phyloP scores from a whole-genome alignment of 2,329 filamentous ascomycete species.

The Trichoderma sp. region DNA sequence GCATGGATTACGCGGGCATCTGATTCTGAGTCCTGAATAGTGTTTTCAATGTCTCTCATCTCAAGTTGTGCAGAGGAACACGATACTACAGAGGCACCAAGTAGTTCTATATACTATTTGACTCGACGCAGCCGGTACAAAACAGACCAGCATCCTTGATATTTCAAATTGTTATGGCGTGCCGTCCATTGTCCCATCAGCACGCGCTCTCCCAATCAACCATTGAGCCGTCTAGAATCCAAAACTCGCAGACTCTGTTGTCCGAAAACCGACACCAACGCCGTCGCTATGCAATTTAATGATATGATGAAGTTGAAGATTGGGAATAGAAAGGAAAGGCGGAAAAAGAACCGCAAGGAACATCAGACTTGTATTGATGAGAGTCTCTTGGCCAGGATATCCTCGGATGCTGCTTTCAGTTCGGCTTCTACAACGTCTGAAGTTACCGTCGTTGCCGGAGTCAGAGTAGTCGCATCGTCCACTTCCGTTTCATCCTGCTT shows the following conservation, averaged over 20 bases:
- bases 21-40: neutral
- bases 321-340: neutral
- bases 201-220: neutral
- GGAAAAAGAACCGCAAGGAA: neutral
- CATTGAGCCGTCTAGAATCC: neutral
- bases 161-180: neutral
- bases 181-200: neutral
- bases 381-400: neutral
- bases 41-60: neutral
- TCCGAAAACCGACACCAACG: conserved; percentile 26
- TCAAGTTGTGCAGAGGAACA: neutral
- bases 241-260: neutral
- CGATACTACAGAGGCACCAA: neutral
- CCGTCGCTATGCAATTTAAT: conserved; percentile 34
- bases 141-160: neutral
- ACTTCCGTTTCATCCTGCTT: conserved; percentile 5
- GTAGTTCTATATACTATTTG: neutral
- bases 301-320: neutral
- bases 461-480: neutral
- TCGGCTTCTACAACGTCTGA: neutral
- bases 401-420: neutral
- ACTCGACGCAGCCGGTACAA: neutral
- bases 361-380: neutral
- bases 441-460: neutral
- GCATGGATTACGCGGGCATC: neutral